phyloP scores from a whole-genome alignment of 2,329 filamentous ascomycete genomes.

The Colletotrichum somersetense region DNA sequence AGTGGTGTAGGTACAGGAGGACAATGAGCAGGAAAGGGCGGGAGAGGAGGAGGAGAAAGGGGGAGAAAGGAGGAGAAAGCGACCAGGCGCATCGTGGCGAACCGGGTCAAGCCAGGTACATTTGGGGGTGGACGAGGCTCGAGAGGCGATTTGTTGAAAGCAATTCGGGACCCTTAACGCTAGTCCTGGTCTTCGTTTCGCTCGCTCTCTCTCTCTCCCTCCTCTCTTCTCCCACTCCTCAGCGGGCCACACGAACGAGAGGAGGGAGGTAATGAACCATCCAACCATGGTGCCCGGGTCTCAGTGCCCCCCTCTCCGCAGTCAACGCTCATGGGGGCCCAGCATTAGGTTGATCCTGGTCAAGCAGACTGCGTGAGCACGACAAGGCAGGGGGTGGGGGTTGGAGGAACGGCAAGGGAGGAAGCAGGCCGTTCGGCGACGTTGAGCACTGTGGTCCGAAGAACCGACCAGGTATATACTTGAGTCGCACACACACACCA shows the following conservation, averaged over 20 bases:
- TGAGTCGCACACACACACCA: slow-evolving; percentile 22
- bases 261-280: slow-evolving; percentile 13
- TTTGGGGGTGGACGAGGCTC: slow-evolving; percentile 12
- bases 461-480: slow-evolving; percentile 32
- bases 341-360: slow-evolving; percentile 38
- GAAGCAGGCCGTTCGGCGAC: slow-evolving; percentile 19
- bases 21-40: background rate
- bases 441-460: slow-evolving; percentile 34
- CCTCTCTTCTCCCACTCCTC: background rate
- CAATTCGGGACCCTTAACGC: slow-evolving; percentile 28
- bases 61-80: slow-evolving; percentile 9
- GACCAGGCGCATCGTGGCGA: slow-evolving; percentile 20
- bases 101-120: slow-evolving; percentile 33
- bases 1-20: slow-evolving; percentile 3
- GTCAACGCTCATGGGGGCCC: slow-evolving; percentile 30
- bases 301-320: slow-evolving; percentile 38
- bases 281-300: slow-evolving; percentile 19
- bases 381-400: slow-evolving; percentile 21
- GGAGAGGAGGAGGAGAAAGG: background rate
- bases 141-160: slow-evolving; percentile 21
- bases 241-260: slow-evolving; percentile 24
- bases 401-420: slow-evolving; percentile 17
- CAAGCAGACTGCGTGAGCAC: slow-evolving; percentile 20
- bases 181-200: slow-evolving; percentile 12
- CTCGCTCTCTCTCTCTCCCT: background rate